These are phyloP conservation scores for Daldinia eschscholtzii DNA, from an alignment of 2,329 filamentous ascomycete genomes.

Conservation along the genomic window DNA sequence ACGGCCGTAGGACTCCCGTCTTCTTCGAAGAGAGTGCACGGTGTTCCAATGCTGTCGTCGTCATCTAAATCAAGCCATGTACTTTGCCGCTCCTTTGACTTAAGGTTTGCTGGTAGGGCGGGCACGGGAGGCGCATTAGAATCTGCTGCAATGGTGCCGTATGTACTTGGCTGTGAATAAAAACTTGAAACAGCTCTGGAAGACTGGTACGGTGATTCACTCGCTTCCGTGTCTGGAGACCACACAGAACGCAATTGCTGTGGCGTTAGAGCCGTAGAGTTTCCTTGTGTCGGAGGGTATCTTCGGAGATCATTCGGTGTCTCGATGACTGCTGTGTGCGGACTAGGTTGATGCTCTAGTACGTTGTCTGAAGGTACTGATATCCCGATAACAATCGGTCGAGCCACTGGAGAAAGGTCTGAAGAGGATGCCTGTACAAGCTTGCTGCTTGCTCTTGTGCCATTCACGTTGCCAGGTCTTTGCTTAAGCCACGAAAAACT, in stretches of 20 bases:
- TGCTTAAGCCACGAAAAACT: slow-evolving; percentile 69
- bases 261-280: slow-evolving; percentile 46
- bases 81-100: slow-evolving; percentile 55
- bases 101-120: slow-evolving; percentile 63
- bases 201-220: slow-evolving; percentile 57
- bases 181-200: slow-evolving; percentile 68
- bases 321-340: slow-evolving; percentile 62
- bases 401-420: slow-evolving; percentile 75
- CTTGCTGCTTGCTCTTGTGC: slow-evolving; percentile 47
- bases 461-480: slow-evolving; percentile 49
- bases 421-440: slow-evolving; percentile 45
- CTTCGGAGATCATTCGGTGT: slow-evolving; percentile 55
- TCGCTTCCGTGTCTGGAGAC: slow-evolving; percentile 72
- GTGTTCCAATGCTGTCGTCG: slow-evolving; percentile 61
- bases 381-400: slow-evolving; percentile 81
- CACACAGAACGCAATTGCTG: slow-evolving; percentile 66
- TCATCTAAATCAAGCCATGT: slow-evolving; percentile 60
- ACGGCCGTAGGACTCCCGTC: slow-evolving; percentile 64
- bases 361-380: slow-evolving; percentile 69
- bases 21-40: slow-evolving; percentile 78
- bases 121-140: slow-evolving; percentile 71
- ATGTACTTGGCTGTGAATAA: slow-evolving; percentile 69
- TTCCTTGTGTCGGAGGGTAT: slow-evolving; percentile 43
- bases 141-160: slow-evolving; percentile 44
- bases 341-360: slow-evolving; percentile 62